Evolutionary conservation across 345 rosid genomes (phyloP).

Genomic region (Salix caprea): DNA sequence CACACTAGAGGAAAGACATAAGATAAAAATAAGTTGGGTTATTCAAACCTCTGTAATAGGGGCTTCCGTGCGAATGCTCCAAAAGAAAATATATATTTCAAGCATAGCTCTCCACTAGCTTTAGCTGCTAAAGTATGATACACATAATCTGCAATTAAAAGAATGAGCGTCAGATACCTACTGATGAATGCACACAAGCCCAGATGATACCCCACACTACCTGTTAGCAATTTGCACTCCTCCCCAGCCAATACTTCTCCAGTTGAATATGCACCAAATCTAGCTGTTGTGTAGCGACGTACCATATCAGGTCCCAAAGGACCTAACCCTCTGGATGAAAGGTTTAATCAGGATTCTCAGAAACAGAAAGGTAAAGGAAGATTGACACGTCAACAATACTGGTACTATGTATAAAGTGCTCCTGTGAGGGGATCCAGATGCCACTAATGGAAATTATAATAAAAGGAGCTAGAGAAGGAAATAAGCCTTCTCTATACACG

Average conservation of each 20-base stretch:
- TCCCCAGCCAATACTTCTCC: conserved; percentile 59
- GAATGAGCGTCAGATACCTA: conserved; percentile 17
- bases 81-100: conserved; percentile 85
- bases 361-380: conserved; percentile 8
- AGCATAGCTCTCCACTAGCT: conserved; percentile 96
- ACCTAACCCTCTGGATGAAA: conserved; percentile 79
- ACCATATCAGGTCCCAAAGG: conserved; percentile 98
- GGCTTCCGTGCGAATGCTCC: conserved; percentile 92
- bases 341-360: conserved; percentile 12
- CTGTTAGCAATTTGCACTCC: conserved; percentile 74
- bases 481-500: background rate
- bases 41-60: conserved; percentile 69
- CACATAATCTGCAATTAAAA: conserved; percentile 53
- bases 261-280: conserved; percentile 65
- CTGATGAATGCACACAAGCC: background rate
- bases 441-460: background rate
- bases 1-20: background rate
- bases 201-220: conserved; percentile 25
- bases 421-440: background rate
- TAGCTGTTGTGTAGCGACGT: conserved; percentile 64
- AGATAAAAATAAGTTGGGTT: conserved; percentile 2
- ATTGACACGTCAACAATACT: background rate
- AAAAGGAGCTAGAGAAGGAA: background rate
- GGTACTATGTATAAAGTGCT: background rate
- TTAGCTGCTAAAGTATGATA: conserved; percentile 93